Conservation (phyloP, 768 basidiomycete species). For the Lenzites betulinus region DNA sequence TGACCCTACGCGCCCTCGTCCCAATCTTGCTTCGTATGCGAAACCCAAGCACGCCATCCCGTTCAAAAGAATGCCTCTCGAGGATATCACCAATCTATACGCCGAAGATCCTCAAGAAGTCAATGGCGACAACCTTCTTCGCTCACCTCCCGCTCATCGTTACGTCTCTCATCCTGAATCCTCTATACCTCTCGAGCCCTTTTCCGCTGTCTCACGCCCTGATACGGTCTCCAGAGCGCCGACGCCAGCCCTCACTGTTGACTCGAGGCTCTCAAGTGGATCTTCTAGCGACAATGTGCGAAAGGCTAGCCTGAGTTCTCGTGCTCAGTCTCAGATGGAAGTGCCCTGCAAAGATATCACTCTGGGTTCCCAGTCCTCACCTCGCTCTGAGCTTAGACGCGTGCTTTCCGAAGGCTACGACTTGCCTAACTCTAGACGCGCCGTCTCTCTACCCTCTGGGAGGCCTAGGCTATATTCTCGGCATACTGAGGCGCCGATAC, state of each 20-base stretch:
- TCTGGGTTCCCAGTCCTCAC: not conserved
- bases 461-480: not conserved
- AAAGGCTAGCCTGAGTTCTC: not conserved
- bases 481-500: not conserved
- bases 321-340: not conserved
- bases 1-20: not conserved
- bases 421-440: not conserved
- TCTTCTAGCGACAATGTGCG: not conserved
- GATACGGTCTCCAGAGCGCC: not conserved
- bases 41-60: not conserved
- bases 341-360: not conserved
- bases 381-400: constrained; percentile 13
- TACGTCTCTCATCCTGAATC: not conserved
- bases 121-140: not conserved
- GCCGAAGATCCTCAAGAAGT: not conserved
- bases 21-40: not conserved
- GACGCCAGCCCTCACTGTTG: not conserved
- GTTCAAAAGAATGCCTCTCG: constrained; percentile 2
- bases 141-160: not conserved
- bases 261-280: not conserved
- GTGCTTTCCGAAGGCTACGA: constrained; percentile 11
- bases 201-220: too few relatives aligned
- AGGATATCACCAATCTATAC: constrained; percentile 16
- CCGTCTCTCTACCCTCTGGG: not conserved
- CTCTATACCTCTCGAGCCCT: not conserved